Conservation (phyloP, 345 rosid genomes). For the Moringa oleifera region DNA sequence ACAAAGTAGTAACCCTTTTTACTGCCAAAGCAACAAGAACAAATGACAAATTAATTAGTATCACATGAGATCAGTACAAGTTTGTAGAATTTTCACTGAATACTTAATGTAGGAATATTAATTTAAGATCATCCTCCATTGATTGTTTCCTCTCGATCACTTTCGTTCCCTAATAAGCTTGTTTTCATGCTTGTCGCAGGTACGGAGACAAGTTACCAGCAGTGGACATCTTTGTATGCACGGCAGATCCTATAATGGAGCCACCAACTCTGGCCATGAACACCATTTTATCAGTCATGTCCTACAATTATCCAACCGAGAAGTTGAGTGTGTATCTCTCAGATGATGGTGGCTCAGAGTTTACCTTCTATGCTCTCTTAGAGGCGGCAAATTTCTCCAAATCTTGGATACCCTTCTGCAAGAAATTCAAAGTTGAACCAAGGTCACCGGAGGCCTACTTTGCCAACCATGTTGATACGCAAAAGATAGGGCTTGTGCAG, state of each 20-base stretch:
- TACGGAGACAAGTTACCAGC: constrained; percentile 34
- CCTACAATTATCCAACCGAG: constrained; percentile 54
- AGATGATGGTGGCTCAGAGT: constrained; percentile 60
- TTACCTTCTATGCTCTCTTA: constrained; percentile 52
- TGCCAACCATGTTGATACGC: background rate
- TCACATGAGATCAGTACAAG: too few species aligned
- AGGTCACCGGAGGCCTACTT: constrained; percentile 69
- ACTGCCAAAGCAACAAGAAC: too few species aligned
- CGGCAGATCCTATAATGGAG: constrained; percentile 67
- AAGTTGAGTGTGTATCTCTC: constrained; percentile 57
- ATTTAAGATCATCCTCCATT: too few species aligned
- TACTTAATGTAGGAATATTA: too few species aligned
- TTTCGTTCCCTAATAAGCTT: background rate
- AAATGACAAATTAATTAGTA: too few species aligned
- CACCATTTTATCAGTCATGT: constrained; percentile 56
- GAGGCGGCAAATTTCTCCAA: constrained; percentile 48
- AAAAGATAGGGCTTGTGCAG: constrained; percentile 3
- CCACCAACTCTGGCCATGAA: constrained; percentile 67
- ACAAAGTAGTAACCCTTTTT: too few species aligned
- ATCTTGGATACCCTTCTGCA: constrained; percentile 61
- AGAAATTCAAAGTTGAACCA: constrained; percentile 44
- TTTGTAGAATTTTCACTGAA: too few species aligned
- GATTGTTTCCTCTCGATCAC: background rate
- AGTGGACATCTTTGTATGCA: constrained; percentile 69
- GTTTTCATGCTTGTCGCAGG: constrained; percentile 9